phyloP scores from a whole-genome alignment of 257 asterid genomes.

The Solanum peruvianum region DNA sequence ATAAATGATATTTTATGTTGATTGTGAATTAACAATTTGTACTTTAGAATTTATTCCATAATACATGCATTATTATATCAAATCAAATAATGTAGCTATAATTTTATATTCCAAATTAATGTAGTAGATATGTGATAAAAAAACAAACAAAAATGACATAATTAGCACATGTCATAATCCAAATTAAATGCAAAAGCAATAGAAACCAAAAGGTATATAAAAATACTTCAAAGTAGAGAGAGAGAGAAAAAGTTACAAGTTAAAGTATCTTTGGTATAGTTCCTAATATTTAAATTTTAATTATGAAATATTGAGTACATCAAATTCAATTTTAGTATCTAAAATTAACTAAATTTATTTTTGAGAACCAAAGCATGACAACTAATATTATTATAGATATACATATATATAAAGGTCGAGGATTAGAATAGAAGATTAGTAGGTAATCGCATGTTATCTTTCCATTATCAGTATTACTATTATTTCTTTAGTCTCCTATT shows the following conservation, averaged over 20 bases:
- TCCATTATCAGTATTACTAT: not conserved
- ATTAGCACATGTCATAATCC: not conserved
- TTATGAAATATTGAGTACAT: not conserved
- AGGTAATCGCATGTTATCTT: accelerated
- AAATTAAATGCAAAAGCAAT: not conserved
- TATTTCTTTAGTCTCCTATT: not conserved
- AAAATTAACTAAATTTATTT: not conserved
- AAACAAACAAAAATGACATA: not conserved
- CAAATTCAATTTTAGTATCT: not conserved
- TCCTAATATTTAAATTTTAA: not conserved
- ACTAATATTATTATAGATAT: too few species aligned
- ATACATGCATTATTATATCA: not conserved
- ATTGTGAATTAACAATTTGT: not conserved
- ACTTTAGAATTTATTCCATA: not conserved
- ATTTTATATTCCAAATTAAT: not conserved
- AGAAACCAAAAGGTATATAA: not conserved
- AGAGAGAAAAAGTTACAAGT: not conserved
- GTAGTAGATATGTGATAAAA: not conserved
- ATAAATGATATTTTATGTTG: not conserved
- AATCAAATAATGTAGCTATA: not conserved
- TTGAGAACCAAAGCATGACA: not conserved
- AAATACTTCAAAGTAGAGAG: not conserved
- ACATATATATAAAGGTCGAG: not conserved
- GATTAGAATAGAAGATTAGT: not conserved
- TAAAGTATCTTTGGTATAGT: not conserved